Base-by-base conservation (phyloP, 768 basidiomycete genomes). In the Phanerodontia chrysosporium region DNA sequence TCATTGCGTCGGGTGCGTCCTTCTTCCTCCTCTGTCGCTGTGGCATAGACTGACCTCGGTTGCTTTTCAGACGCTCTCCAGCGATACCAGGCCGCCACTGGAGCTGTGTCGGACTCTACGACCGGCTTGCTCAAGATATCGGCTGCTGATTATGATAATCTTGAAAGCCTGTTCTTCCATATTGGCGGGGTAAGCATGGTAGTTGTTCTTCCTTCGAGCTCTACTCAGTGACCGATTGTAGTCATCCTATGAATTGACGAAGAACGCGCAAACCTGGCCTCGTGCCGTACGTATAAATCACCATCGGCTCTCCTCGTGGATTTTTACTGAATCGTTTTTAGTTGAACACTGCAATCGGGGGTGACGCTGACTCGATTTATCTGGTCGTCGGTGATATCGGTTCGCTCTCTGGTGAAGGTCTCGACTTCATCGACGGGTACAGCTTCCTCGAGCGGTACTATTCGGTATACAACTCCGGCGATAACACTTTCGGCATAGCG, bases 251-350 rank as follows among this genome's bases (percentile, higher is more conserved):
- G 80, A 82, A 67, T 67, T 89, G 59, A 83, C 81, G 3, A 68
- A 81, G 14, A 83, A 87, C 63, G 86, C 83, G 1, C 87, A 90
- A 74, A 81, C 83, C 59, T 89, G 85, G 83, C 86, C 57, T 45
- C 51, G 58, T 18, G 51, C 68, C 8, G 68, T 69, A 58, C n/a
- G n/a, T n/a, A n/a, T 12, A 62, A 53, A 1, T 18, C 36, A 0
- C 16, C 22, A 6, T 39, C 22, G 45, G 16, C n/a, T 29, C 12
- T 30, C 16, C 1, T 25, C 62, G 24, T 9, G 51, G 44, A 35
- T 14, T 7, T 24, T 14, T 12, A 24, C 42, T 18, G n/a, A 27
- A 10, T 35, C 14, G 32, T 35, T 7, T 35, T 7, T 35, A 28
- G 67, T 65, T 61, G 59, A 54, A 8, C 45, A 44, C 45, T n/a